Conservation (phyloP, 108 stramenopile species). For the Cyclotella kingstonii region DNA sequence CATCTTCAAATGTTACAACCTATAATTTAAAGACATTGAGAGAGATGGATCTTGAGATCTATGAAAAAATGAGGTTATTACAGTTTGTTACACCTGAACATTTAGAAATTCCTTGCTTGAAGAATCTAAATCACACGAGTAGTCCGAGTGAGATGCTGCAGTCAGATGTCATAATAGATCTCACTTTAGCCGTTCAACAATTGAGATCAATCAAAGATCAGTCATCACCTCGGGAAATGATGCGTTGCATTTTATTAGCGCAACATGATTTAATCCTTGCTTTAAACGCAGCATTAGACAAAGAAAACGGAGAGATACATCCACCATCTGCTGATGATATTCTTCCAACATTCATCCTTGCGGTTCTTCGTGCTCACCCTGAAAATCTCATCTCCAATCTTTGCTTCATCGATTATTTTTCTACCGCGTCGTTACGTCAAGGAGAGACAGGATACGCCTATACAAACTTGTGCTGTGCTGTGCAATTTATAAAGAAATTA, state of each 20-base stretch:
- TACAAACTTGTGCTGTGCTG: constrained; percentile 81
- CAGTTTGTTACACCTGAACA: constrained; percentile 75
- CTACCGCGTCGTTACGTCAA: constrained; percentile 53
- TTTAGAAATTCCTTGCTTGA: constrained; percentile 72
- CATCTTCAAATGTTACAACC: neutral
- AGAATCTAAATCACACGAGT: too few relatives aligned
- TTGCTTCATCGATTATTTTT: constrained; percentile 66
- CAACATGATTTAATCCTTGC: constrained; percentile 64
- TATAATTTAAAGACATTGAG: constrained; percentile 5
- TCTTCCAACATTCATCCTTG: constrained; percentile 76
- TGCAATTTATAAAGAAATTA: constrained; percentile 77
- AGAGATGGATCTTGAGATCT: constrained; percentile 26
- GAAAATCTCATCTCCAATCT: constrained; percentile 44
- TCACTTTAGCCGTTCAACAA: constrained; percentile 50
- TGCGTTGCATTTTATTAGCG: constrained; percentile 59
- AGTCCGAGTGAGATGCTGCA: too few relatives aligned
- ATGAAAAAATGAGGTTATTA: constrained; percentile 35
- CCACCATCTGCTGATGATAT: constrained; percentile 82
- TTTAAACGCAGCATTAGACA: constrained; percentile 47
- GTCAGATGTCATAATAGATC: constrained; percentile 26
- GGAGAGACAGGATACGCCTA: constrained; percentile 86
- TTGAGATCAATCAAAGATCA: constrained; percentile 51
- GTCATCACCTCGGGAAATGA: constrained; percentile 72
- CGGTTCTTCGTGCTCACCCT: constrained; percentile 59
- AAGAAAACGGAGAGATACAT: constrained; percentile 4